Percentiles rank a stretch among this genome's conserved stretches.
phyloP scores from a whole-genome alignment of 345 rosid species.

The Gossypium ekmanianum region DNA sequence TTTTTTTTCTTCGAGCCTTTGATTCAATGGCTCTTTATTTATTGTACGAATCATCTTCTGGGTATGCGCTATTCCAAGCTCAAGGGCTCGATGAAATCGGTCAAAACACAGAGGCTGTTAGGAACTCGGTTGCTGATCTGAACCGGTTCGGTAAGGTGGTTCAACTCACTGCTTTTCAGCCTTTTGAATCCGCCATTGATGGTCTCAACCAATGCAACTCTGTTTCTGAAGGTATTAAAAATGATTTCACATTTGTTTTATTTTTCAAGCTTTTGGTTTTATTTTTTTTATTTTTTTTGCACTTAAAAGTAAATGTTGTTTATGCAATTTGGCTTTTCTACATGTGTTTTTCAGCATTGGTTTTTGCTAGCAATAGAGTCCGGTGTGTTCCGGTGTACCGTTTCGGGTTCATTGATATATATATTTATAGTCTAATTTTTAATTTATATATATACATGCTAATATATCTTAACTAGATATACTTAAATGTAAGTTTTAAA shows the following conservation, averaged over 20 bases:
- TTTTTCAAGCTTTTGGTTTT: not conserved
- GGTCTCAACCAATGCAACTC: conserved; percentile 72
- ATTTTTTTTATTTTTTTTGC: not conserved
- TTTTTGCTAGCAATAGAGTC: not conserved
- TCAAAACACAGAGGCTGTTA: conserved; percentile 66
- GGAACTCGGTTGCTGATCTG: conserved; percentile 53
- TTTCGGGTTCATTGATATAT: too few relatives aligned
- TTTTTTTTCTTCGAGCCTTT: conserved; percentile 18
- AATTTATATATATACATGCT: too few relatives aligned
- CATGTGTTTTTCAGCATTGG: too few relatives aligned
- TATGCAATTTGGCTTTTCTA: not conserved
- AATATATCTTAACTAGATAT: too few relatives aligned
- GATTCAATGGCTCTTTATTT: conserved; percentile 52
- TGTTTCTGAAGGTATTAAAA: conserved; percentile 54
- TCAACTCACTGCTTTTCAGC: conserved; percentile 58
- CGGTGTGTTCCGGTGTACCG: too few relatives aligned
- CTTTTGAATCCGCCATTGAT: conserved; percentile 56
- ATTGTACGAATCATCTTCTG: conserved; percentile 61
- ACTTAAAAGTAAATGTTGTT: not conserved
- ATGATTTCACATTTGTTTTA: not conserved
- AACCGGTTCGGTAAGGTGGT: conserved; percentile 70
- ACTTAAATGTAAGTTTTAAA: too few relatives aligned
- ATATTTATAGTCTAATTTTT: too few relatives aligned
- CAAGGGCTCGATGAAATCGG: conserved; percentile 72
- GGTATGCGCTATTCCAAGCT: conserved; percentile 52